These are phyloP conservation scores for Solanum pimpinellifolium DNA, from an alignment of 257 asterid species.

Conservation along the genomic window DNA sequence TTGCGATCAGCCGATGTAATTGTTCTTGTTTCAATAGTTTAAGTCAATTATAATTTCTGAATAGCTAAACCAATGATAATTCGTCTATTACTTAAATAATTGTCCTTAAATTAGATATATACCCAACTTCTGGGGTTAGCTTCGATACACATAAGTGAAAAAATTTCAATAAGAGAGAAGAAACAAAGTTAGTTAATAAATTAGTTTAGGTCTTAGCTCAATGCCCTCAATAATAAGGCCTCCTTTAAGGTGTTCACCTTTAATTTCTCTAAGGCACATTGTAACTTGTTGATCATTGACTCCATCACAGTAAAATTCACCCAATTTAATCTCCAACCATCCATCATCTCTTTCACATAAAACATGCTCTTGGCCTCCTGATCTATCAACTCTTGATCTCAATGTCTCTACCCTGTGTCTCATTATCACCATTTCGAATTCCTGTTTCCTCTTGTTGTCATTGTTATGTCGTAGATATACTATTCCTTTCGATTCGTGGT, in stretches of 20 bases:
- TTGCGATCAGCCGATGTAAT: background rate
- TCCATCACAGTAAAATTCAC: conserved; percentile 46
- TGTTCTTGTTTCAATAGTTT: background rate
- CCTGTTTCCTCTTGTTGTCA: background rate
- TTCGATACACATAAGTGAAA: background rate
- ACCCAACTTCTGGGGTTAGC: too few relatives aligned
- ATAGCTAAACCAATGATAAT: fast-evolving
- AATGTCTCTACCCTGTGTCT: background rate
- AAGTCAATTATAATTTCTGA: too few relatives aligned
- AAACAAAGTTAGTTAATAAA: background rate
- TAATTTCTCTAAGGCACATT: conserved; percentile 47
- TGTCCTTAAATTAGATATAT: background rate
- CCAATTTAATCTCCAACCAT: conserved; percentile 71
- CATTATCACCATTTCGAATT: background rate
- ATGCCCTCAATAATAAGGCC: conserved; percentile 72
- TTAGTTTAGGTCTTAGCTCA: conserved; percentile 53
- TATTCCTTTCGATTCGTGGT: conserved; percentile 2
- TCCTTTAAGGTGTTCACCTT: conserved; percentile 59
- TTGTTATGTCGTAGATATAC: conserved; percentile 11
- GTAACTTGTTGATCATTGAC: conserved; percentile 32
- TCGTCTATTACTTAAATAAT: background rate
- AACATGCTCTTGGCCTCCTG: conserved; percentile 1
- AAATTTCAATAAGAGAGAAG: background rate
- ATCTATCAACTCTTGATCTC: background rate
- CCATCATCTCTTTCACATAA: conserved; percentile 41